A percentile compares a stretch with the other conserved stretches of the same genome.
phyloP scores from a whole-genome alignment of 2,329 filamentous ascomycete species.

The Fusarium ambrosium region DNA sequence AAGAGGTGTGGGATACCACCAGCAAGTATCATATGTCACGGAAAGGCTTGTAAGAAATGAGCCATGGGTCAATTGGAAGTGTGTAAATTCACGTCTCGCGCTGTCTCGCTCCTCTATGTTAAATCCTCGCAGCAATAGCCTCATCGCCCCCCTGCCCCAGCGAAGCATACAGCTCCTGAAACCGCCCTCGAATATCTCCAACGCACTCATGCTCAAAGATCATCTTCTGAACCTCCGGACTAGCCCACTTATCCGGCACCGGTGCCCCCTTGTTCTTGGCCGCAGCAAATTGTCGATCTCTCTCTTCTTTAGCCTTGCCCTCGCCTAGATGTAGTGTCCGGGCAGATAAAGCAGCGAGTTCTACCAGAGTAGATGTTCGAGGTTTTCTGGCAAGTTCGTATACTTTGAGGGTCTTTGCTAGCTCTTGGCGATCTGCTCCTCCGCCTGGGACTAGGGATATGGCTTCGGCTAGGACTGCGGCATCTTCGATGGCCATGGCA shows the following conservation, averaged over 20 bases:
- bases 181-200: conserved; percentile 5
- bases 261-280: not conserved
- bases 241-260: conserved; percentile 31
- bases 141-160: not conserved
- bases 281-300: conserved; percentile 17
- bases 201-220: conserved; percentile 24
- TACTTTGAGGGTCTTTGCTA: not conserved
- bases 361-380: conserved; percentile 14
- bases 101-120: not conserved
- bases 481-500: conserved; percentile 27
- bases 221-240: conserved; percentile 32
- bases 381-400: conserved; percentile 12
- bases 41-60: not conserved
- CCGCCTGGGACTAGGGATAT: not conserved
- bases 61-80: not conserved
- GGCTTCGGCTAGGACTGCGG: not conserved
- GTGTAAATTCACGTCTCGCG: not conserved
- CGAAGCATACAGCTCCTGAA: not conserved
- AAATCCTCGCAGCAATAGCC: not conserved
- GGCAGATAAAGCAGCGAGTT: conserved; percentile 10
- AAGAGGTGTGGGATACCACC: not conserved
- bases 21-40: not conserved
- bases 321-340: conserved; percentile 7
- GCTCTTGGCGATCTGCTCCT: not conserved
- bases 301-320: conserved; percentile 15